These are phyloP conservation scores for Fusarium cyanostomum DNA, from an alignment of 2,329 filamentous ascomycete genomes.

Conservation along the genomic window DNA sequence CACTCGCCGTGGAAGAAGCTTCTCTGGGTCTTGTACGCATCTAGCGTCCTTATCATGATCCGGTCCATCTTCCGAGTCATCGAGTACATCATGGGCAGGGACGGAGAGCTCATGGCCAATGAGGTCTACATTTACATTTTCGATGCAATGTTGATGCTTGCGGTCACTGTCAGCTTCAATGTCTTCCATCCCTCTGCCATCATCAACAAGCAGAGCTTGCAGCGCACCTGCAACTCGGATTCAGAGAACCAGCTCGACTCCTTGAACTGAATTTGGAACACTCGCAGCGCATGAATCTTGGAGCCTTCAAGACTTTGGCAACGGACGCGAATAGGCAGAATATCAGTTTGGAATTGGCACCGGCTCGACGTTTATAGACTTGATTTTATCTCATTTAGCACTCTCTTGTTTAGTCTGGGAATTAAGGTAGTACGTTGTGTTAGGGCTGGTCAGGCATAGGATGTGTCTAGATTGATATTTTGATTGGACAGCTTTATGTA, in stretches of 20 bases:
- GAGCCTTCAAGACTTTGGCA: neutral
- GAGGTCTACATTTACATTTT: conserved; percentile 48
- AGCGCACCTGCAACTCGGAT: neutral
- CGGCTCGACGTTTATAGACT: too few relatives aligned
- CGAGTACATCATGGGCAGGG: conserved; percentile 49
- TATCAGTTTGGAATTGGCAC: too few relatives aligned
- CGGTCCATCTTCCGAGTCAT: conserved; percentile 52
- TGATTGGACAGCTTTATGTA: too few relatives aligned
- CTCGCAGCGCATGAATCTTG: neutral
- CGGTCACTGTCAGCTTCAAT: neutral
- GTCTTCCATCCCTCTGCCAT: conserved; percentile 1
- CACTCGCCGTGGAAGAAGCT: conserved; percentile 42
- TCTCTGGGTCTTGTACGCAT: conserved; percentile 24
- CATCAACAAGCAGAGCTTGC: conserved; percentile 2
- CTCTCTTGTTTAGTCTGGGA: too few relatives aligned
- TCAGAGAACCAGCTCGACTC: neutral
- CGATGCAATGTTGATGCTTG: conserved; percentile 46
- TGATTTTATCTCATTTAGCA: too few relatives aligned
- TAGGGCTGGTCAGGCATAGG: too few relatives aligned
- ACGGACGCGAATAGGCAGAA: neutral
- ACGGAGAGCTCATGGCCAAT: conserved; percentile 42
- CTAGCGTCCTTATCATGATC: conserved; percentile 48
- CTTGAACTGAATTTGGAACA: neutral
- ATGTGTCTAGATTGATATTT: too few relatives aligned
- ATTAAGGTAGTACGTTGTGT: too few relatives aligned